phyloP scores from a whole-genome alignment of 2,329 filamentous ascomycete genomes.

The Colletotrichum sp. region DNA sequence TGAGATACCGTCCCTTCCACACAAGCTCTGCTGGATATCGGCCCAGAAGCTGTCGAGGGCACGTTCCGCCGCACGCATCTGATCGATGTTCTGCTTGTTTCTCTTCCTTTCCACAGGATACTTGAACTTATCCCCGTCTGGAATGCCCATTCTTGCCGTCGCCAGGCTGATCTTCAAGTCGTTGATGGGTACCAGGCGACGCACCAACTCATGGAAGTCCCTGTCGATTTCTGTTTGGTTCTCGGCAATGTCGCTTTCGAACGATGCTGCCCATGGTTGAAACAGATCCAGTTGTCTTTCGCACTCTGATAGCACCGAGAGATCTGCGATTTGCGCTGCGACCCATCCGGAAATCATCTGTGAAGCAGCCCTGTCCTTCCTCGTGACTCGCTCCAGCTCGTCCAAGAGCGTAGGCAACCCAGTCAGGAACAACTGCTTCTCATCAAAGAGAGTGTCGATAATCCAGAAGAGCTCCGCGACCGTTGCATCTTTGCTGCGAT shows the following conservation, averaged over 20 bases:
- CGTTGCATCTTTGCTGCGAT: constrained; percentile 20
- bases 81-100: constrained; percentile 47
- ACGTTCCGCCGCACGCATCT: constrained; percentile 49
- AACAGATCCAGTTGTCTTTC: constrained; percentile 49
- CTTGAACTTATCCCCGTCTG: constrained; percentile 42
- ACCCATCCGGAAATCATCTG: constrained; percentile 42
- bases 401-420: constrained; percentile 45
- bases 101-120: constrained; percentile 49
- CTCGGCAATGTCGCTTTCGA: constrained; percentile 34
- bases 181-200: constrained; percentile 20
- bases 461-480: constrained; percentile 39
- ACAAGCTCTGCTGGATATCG: constrained; percentile 23
- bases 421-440: constrained; percentile 33
- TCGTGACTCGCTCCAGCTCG: constrained; percentile 50
- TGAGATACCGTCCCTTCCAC: constrained; percentile 1
- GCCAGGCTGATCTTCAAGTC: constrained; percentile 17
- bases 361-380: constrained; percentile 37
- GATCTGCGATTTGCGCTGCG: constrained; percentile 42
- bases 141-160: constrained; percentile 31
- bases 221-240: constrained; percentile 27
- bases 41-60: constrained; percentile 54
- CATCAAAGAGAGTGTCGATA: constrained; percentile 41
- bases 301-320: constrained; percentile 51
- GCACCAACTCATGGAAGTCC: constrained; percentile 25
- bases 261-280: constrained; percentile 52